Evolutionary conservation across 208 protist species (phyloP).

Genomic region (Porcisia hertigi): DNA sequence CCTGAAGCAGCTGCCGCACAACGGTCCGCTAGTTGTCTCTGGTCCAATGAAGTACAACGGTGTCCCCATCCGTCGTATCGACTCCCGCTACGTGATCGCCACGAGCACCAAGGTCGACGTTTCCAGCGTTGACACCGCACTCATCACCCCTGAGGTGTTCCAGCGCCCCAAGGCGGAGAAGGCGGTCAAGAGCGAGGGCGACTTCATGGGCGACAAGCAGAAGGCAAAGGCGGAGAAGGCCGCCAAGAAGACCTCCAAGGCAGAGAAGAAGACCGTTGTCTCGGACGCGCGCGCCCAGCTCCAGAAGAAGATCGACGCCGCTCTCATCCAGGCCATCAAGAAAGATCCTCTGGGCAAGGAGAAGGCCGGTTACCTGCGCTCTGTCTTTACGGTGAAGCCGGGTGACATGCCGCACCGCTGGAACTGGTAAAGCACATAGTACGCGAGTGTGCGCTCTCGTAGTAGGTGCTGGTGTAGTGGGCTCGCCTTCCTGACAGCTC

Average conservation of each 20-base stretch:
- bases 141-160: conserved; percentile 74
- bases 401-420: conserved; percentile 85
- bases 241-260: conserved; percentile 78
- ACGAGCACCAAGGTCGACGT: conserved; percentile 98
- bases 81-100: conserved; percentile 98
- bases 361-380: conserved; percentile 82
- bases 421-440: conserved; percentile 68
- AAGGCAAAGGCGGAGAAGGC: conserved; percentile 73
- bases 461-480: background rate
- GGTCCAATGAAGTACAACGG: conserved; percentile 97
- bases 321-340: conserved; percentile 74
- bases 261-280: conserved; percentile 58
- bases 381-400: conserved; percentile 85
- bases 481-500: background rate
- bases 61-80: conserved; percentile 97
- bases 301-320: conserved; percentile 80
- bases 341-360: conserved; percentile 72
- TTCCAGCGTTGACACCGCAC: conserved; percentile 71
- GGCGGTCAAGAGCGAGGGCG: conserved; percentile 76
- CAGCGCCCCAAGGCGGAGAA: conserved; percentile 72
- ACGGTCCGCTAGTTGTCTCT: conserved; percentile 96
- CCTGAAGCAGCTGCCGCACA: conserved; percentile 96
- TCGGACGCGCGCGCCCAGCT: conserved; percentile 70
- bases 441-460: background rate
- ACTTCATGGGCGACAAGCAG: conserved; percentile 85